phyloP scores from a whole-genome alignment of 169 alveolate species.

The Cryptosporidium canis region DNA sequence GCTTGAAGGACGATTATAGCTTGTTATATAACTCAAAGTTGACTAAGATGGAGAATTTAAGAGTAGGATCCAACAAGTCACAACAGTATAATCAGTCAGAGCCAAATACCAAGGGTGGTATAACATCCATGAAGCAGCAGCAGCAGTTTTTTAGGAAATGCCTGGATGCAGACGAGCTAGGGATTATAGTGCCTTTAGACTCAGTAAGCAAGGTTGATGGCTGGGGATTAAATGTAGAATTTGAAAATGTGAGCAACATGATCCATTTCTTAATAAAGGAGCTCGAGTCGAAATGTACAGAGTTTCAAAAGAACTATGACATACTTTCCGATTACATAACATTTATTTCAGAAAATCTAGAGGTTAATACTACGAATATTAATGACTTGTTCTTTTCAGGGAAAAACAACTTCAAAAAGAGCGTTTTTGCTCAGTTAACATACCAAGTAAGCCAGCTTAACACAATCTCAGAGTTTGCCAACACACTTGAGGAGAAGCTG shows the following conservation, averaged over 20 bases:
- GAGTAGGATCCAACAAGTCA: neutral
- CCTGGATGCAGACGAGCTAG: neutral
- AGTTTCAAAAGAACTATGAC: neutral
- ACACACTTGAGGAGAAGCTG: neutral
- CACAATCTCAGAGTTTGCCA: neutral
- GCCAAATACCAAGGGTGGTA: neutral
- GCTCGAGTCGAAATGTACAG: neutral
- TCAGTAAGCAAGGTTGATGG: neutral
- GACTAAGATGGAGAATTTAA: neutral
- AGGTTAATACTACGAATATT: neutral
- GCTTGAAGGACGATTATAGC: neutral
- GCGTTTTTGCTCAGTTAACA: neutral
- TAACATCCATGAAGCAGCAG: neutral
- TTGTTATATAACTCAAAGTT: neutral
- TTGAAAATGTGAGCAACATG: neutral
- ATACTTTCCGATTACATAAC: neutral
- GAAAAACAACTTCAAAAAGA: neutral
- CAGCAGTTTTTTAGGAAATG: neutral
- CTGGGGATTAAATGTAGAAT: neutral
- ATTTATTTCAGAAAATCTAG: neutral
- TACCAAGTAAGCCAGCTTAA: conserved; percentile 8
- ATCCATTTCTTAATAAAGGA: neutral
- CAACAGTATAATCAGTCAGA: neutral
- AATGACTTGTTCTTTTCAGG: neutral
- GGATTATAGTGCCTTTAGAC: neutral